Percentiles rank a stretch among this genome's conserved stretches.
phyloP scores from a whole-genome alignment of 352 stramenopile species.

The Phytophthora hybrid region DNA sequence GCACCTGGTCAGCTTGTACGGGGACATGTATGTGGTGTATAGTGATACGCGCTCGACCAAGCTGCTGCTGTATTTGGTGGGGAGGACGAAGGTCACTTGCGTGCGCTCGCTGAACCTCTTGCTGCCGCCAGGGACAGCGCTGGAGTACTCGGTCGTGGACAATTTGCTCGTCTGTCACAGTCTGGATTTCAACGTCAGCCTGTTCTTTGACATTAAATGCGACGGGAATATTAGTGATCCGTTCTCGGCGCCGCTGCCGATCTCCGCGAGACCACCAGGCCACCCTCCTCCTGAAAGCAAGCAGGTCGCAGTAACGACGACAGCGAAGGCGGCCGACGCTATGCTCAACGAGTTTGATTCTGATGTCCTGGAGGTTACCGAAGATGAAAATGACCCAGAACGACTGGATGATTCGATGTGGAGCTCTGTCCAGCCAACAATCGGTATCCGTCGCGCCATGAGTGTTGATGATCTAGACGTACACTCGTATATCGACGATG shows the following conservation, averaged over 20 bases:
- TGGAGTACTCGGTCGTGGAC: slow-evolving; percentile 84
- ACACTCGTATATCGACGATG: slow-evolving; percentile 28
- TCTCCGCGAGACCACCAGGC: slow-evolving; percentile 55
- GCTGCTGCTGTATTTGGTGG: slow-evolving; percentile 79
- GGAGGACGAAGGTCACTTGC: slow-evolving; percentile 69
- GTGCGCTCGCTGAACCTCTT: slow-evolving; percentile 79
- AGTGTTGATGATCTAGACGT: slow-evolving; percentile 42
- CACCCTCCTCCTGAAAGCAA: slow-evolving; percentile 13
- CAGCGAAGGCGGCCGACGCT: not conserved
- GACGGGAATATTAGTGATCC: slow-evolving; percentile 63
- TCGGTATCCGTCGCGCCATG: slow-evolving; percentile 19
- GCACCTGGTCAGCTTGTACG: slow-evolving; percentile 75
- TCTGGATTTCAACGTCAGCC: slow-evolving; percentile 78
- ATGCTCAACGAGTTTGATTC: slow-evolving; percentile 18
- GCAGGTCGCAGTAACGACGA: not conserved
- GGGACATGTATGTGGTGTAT: slow-evolving; percentile 72
- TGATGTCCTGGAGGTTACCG: slow-evolving; percentile 14
- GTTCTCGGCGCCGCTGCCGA: slow-evolving; percentile 76
- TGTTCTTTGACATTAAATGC: slow-evolving; percentile 86
- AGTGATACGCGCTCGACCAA: slow-evolving; percentile 63
- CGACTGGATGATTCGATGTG: slow-evolving; percentile 9
- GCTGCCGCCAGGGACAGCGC: slow-evolving; percentile 60
- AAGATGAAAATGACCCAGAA: slow-evolving; percentile 22
- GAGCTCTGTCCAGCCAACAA: slow-evolving; percentile 9
- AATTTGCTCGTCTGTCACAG: slow-evolving; percentile 87